A percentile compares a stretch with the other conserved stretches of the same genome.
These are phyloP conservation scores for Nicotiana noctiflora DNA, from an alignment of 257 asterid genomes.

Conservation along the genomic window DNA sequence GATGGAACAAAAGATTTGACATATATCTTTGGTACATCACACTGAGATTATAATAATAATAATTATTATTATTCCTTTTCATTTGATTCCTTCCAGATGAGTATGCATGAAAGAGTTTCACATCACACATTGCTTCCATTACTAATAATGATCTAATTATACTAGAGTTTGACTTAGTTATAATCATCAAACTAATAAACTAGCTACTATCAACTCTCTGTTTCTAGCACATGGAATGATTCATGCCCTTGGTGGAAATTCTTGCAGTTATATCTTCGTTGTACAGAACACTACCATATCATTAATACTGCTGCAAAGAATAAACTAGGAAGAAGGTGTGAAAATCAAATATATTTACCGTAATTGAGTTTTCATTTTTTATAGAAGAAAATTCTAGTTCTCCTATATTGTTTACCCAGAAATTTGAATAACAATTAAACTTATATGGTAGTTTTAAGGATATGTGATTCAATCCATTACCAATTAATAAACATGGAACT, in stretches of 20 bases:
- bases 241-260: not conserved
- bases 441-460: too few relatives aligned
- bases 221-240: not conserved
- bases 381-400: too few relatives aligned
- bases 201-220: not conserved
- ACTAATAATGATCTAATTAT: not conserved
- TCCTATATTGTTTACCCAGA: too few relatives aligned
- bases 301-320: too few relatives aligned
- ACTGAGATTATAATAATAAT: not conserved
- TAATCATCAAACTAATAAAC: not conserved
- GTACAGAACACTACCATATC: too few relatives aligned
- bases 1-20: conserved; percentile 1
- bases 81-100: not conserved
- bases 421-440: too few relatives aligned
- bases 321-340: too few relatives aligned
- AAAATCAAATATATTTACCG: too few relatives aligned
- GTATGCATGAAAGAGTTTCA: not conserved
- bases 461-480: too few relatives aligned
- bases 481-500: too few relatives aligned
- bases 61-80: not conserved
- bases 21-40: not conserved
- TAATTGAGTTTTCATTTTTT: too few relatives aligned
- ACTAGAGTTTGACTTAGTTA: not conserved
- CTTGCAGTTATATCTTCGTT: not conserved
- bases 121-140: not conserved